Conservation (phyloP, 805 yeast species). For the Candida rishiriensis region DNA sequence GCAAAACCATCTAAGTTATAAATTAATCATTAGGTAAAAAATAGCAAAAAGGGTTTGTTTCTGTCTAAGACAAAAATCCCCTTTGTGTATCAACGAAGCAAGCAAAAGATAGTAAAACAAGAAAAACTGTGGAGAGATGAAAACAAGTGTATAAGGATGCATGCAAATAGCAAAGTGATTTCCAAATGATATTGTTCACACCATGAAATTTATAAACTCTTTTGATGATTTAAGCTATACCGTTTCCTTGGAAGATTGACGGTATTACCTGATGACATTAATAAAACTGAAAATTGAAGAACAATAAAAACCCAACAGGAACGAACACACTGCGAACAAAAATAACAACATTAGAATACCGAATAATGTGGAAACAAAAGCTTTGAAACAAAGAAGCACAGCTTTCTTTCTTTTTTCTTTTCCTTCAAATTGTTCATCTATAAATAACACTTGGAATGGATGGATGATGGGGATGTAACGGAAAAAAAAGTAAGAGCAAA, state of each 20-base stretch:
- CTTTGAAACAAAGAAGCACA: not conserved
- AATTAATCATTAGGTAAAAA: not conserved
- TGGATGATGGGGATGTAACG: too few relatives aligned
- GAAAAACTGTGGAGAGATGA: not conserved
- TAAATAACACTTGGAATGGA: too few relatives aligned
- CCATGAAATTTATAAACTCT: too few relatives aligned
- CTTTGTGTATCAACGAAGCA: not conserved
- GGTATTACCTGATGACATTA: not conserved
- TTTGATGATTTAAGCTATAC: too few relatives aligned
- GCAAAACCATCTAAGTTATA: not conserved
- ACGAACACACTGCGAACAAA: not conserved
- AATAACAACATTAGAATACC: not conserved
- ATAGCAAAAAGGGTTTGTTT: too few relatives aligned
- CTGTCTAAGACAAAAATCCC: not conserved
- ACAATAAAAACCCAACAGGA: not conserved
- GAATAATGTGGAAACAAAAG: not conserved
- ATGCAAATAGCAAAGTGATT: not conserved
- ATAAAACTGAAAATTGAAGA: not conserved
- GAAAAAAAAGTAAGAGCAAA: too few relatives aligned
- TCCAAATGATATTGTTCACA: too few relatives aligned
- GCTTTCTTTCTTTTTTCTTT: too few relatives aligned
- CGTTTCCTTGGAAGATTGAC: not conserved
- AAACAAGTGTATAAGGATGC: not conserved
- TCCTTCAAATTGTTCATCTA: too few relatives aligned
- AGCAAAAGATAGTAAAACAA: not conserved